Base-by-base conservation (phyloP, 805 yeast genomes). In the Wickerhamiella siamensis region DNA sequence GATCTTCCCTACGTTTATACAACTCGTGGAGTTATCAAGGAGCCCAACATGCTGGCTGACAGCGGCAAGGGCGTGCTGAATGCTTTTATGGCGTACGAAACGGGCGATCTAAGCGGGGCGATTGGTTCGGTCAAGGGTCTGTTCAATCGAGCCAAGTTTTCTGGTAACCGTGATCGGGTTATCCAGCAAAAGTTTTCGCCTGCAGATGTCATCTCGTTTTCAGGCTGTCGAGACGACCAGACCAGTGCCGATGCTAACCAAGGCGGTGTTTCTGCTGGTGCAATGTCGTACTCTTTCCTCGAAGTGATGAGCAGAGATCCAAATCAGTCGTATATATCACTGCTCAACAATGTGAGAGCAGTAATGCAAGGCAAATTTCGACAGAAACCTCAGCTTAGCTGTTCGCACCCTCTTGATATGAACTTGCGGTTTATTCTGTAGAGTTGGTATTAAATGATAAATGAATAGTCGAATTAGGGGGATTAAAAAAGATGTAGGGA, bases 171-270 rank as follows among this genome's bases (percentile, higher is more conserved):
- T 15, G 61, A 74, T 43, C 57, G 59, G 33, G 66, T 74, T 20
- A 69, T 61, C 44, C 71, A 70, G 48, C 62, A 70, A 22, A 82
- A 80, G 55, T 72, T 77, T 49, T 72, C 84, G 0, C 72, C 84
- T 1, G 87, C 88, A 2, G 94, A 83, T 60, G 81, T 77, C 16
- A 71, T 83, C 19, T 71, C 75, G 60, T 63, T 83, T 42, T 75
- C 84, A 3, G 94, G 94, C 4, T 83, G 94, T 50, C 81, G 79
- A 56, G 94, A 83, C 60, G 69, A 72, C 40, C 94, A 83, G 61
- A 83, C 94, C 0, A 72, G 79, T 43, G 94, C 94, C 5, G 94
- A 83, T 59, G 80, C 94, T 0, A 65, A 64, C 17, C 83, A 79
- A 54, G 75, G 73, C 31, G 86, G 87, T 21, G 62, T 60, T 10